Base-by-base conservation (phyloP, 2,329 filamentous ascomycete genomes). In the Trichoderma polysporum region DNA sequence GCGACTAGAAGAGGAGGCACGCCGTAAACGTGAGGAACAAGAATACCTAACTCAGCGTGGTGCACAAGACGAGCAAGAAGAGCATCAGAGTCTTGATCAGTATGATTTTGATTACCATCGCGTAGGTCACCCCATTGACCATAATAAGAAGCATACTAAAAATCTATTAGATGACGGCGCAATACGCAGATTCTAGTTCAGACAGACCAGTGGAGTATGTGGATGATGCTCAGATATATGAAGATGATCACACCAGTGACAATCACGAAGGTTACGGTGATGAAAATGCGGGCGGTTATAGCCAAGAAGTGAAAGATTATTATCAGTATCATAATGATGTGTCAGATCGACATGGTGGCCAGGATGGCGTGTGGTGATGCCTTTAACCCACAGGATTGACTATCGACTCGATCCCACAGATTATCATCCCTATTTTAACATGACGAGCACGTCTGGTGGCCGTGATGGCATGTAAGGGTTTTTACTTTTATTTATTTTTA, bases 81-180 rank as follows among this genome's bases (percentile, higher is more conserved):
- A 76, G 60, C 79, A 83, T 62, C 79, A 84, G 69, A 79, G 80
- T 68, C 79, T 83, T 68, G 82, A 84, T 69, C 82, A 80, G 63
- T 85, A 85, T 71, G 82, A 84, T 71, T 85, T 82, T 72, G 82
- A 85, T 70, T 85, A 85, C 71, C 83, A 85, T 70, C 76, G 83
- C 70, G 83, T 85, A 74, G 79, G 83, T 78, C 12, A 19, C 15
- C 45, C 62, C 68, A n/a, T 9, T 27, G 9, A 8, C 31, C 12
- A 52, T 37, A 12, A 19, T 17, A 13, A 7, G 41, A 54, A 27
- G 39, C 39, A 73, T 29, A 56, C 54, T 71, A 49, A 68, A 35
- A n/a, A 13, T 47, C 29, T 58, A 2, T 0, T 50, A 84, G 82
- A 79, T 78, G 67, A 75, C 80, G 60, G 79, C 78, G 50, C 80